Evolutionary conservation across 371 early-diverging fungal species (phyloP).

Genomic region (Modicella reniformis): DNA sequence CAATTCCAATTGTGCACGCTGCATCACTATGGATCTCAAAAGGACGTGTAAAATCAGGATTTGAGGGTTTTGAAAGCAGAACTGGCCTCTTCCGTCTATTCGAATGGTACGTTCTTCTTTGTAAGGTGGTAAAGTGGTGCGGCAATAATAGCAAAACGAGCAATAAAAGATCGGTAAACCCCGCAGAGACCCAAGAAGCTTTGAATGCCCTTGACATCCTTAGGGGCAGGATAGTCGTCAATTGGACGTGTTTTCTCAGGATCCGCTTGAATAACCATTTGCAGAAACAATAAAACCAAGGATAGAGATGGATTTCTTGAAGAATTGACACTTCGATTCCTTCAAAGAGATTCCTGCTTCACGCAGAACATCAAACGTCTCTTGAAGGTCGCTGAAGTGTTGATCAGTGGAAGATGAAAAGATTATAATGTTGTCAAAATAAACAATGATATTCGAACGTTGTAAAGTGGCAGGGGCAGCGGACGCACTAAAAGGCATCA

Average conservation of each 20-base stretch:
- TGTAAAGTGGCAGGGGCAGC: constrained; percentile 56
- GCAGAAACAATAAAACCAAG: constrained; percentile 55
- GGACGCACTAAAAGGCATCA: constrained; percentile 55
- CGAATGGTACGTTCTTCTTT: constrained; percentile 28
- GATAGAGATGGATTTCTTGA: constrained; percentile 39
- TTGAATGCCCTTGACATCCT: constrained; percentile 25
- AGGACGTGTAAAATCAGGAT: constrained; percentile 22
- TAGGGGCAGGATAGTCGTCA: constrained; percentile 23
- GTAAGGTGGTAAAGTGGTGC: constrained; percentile 28
- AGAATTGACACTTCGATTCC: constrained; percentile 57
- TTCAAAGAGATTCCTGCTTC: constrained; percentile 52
- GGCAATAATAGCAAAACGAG: constrained; percentile 26
- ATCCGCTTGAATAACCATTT: constrained; percentile 36
- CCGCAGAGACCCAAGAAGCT: constrained; percentile 49
- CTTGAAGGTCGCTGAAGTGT: constrained; percentile 51
- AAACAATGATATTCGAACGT: constrained; percentile 53
- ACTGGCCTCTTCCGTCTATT: constrained; percentile 33
- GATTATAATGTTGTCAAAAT: constrained; percentile 63
- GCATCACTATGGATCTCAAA: constrained; percentile 57
- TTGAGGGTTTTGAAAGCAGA: constrained; percentile 40
- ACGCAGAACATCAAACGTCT: constrained; percentile 51
- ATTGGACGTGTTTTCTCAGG: constrained; percentile 36
- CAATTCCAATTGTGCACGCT: constrained; percentile 41
- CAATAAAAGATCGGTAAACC: constrained; percentile 55
- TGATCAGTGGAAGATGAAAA: constrained; percentile 48